phyloP scores from a whole-genome alignment of 2,329 filamentous ascomycete genomes.

The Exophiala calicioides region DNA sequence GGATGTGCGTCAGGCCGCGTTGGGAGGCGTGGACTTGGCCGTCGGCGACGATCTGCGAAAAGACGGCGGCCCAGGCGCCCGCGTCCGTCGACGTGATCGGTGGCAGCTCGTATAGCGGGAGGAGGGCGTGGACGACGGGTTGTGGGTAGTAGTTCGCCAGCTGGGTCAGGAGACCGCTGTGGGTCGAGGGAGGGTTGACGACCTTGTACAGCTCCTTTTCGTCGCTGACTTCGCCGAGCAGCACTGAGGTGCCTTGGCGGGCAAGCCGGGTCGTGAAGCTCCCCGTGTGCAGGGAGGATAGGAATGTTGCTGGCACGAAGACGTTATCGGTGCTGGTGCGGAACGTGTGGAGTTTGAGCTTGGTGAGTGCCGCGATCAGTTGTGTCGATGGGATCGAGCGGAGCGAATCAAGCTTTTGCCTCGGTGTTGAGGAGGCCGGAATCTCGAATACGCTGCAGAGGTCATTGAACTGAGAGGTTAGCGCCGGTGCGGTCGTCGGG shows the following conservation, averaged over 20 bases:
- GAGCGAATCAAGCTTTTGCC: constrained; percentile 38
- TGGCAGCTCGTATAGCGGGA: constrained; percentile 39
- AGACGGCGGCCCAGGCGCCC: constrained; percentile 37
- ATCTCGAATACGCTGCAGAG: constrained; percentile 41
- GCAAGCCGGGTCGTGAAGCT: constrained; percentile 44
- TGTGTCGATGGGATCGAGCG: constrained; percentile 37
- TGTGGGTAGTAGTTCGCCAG: constrained; percentile 49
- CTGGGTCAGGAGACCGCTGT: constrained; percentile 41
- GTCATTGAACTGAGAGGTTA: constrained; percentile 47
- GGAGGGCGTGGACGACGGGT: constrained; percentile 39
- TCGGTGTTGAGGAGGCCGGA: constrained; percentile 22
- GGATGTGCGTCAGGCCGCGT: constrained; percentile 37
- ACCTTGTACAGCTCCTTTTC: constrained; percentile 48
- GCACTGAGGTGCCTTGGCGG: constrained; percentile 37
- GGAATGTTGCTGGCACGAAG: constrained; percentile 44
- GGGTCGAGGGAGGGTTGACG: constrained; percentile 41
- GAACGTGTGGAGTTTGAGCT: constrained; percentile 50
- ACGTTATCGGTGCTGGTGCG: constrained; percentile 47
- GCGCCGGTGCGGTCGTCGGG: constrained; percentile 35
- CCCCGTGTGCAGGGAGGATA: constrained; percentile 41
- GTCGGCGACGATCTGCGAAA: constrained; percentile 46
- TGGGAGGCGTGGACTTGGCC: constrained; percentile 44
- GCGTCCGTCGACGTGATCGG: constrained; percentile 31
- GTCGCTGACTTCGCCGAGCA: constrained; percentile 49
- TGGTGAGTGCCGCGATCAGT: constrained; percentile 39